Evolutionary conservation across 306 rosid genomes (phyloP).

Genomic region (Adenanthera pavonina): DNA sequence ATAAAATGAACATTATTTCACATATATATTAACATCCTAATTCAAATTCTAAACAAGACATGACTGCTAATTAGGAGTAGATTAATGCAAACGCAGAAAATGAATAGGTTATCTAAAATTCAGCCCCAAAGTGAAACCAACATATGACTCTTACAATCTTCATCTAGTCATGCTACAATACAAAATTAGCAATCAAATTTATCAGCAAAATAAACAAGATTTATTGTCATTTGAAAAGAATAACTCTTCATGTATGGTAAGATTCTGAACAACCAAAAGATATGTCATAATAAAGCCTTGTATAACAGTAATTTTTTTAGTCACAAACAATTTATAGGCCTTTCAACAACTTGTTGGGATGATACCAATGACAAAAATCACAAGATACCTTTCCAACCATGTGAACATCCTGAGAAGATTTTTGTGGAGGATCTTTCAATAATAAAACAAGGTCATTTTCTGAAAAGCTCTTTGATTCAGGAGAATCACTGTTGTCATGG

Average conservation of each 20-base stretch:
- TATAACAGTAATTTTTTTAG: neutral
- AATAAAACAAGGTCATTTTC: slow-evolving; percentile 92
- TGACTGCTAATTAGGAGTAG: neutral
- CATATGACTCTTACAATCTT: slow-evolving; percentile 12
- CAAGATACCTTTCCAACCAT: slow-evolving; percentile 88
- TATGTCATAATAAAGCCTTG: slow-evolving; percentile 26
- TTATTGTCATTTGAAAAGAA: slow-evolving; percentile 27
- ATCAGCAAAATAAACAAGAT: slow-evolving; percentile 28
- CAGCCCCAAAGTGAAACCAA: slow-evolving; percentile 32
- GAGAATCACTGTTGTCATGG: slow-evolving; percentile 69
- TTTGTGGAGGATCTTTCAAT: slow-evolving; percentile 81
- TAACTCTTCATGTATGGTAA: slow-evolving; percentile 18
- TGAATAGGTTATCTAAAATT: neutral
- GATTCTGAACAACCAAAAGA: slow-evolving; percentile 18
- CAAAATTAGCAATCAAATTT: slow-evolving; percentile 29
- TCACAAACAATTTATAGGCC: slow-evolving; percentile 24
- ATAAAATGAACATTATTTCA: neutral
- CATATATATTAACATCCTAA: neutral
- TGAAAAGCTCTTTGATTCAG: slow-evolving; percentile 66
- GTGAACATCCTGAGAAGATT: slow-evolving; percentile 78
- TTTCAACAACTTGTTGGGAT: slow-evolving; percentile 31
- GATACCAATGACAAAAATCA: slow-evolving; percentile 29
- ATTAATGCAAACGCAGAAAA: slow-evolving; percentile 5
- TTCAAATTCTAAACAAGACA: slow-evolving; percentile 15
- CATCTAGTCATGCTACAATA: slow-evolving; percentile 17